phyloP scores from a whole-genome alignment of 1,139 yeast species.

The Kluyveromyces sp. region DNA sequence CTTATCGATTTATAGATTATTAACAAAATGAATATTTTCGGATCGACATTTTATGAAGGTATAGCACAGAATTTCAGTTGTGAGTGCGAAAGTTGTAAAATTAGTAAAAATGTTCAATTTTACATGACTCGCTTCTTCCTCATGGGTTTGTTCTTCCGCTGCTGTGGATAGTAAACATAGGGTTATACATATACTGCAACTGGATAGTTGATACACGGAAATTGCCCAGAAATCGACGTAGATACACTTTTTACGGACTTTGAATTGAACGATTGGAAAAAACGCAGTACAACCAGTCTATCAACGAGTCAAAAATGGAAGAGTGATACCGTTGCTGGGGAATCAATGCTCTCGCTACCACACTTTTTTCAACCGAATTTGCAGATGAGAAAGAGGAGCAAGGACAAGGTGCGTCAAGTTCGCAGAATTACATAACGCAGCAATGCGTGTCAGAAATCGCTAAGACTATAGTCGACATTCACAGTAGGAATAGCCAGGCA shows the following conservation, averaged over 20 bases:
- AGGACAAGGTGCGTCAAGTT: too few species aligned
- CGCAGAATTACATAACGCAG: background rate
- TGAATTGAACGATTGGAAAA: conserved; percentile 10
- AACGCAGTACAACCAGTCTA: background rate
- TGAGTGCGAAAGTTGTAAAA: conserved; percentile 19
- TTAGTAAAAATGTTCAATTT: conserved; percentile 4
- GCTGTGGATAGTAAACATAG: conserved; percentile 16
- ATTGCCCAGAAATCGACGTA: conserved; percentile 9
- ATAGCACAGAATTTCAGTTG: conserved; percentile 12
- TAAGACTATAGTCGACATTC: background rate
- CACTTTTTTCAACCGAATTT: background rate
- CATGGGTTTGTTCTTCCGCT: conserved; percentile 20
- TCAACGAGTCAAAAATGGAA: too few species aligned
- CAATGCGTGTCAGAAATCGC: background rate
- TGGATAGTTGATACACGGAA: conserved; percentile 12
- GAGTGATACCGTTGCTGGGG: background rate
- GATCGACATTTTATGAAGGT: background rate
- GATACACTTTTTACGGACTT: conserved; percentile 21
- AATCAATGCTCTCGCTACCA: background rate
- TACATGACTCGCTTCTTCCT: conserved; percentile 13
- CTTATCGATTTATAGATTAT: background rate
- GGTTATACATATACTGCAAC: conserved; percentile 14
- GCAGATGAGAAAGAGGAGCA: background rate
- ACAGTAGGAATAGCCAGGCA: background rate
- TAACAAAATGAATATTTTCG: background rate